Evolutionary conservation across 768 basidiomycete species (phyloP).

Genomic region (Pleurotus salmoneostramineus): DNA sequence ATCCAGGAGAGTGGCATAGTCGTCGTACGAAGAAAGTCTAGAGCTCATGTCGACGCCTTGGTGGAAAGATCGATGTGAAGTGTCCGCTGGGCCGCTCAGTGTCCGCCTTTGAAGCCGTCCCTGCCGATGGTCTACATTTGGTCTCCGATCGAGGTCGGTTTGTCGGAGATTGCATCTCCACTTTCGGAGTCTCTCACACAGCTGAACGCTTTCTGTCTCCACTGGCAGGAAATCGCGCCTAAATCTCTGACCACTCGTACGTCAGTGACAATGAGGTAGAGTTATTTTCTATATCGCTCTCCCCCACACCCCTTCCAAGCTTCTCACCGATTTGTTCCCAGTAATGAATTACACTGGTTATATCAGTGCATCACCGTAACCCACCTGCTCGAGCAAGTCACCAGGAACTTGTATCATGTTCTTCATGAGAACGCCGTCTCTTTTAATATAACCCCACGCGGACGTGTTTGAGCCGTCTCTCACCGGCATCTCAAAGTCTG

Average conservation of each 20-base stretch:
- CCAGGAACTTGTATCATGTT: background rate
- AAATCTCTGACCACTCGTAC: too few species aligned
- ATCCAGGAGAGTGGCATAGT: slow-evolving; percentile 48
- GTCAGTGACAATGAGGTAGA: too few species aligned
- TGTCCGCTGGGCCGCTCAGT: background rate
- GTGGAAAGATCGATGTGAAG: background rate
- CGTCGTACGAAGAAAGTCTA: slow-evolving; percentile 34
- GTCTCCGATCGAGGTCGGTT: background rate
- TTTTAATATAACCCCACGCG: background rate
- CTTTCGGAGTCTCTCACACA: too few species aligned
- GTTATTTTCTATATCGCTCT: too few species aligned
- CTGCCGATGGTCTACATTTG: background rate
- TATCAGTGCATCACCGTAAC: too few species aligned
- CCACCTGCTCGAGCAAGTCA: background rate
- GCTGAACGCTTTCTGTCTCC: too few species aligned
- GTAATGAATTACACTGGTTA: too few species aligned
- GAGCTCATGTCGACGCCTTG: slow-evolving; percentile 22
- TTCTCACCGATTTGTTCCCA: too few species aligned
- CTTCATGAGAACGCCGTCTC: background rate
- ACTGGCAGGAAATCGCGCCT: too few species aligned
- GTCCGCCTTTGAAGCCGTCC: background rate
- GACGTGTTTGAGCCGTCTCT: background rate
- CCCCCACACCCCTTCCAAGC: too few species aligned
- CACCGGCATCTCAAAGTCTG: slow-evolving; percentile 2
- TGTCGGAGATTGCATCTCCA: background rate